phyloP scores from a whole-genome alignment of 306 rosid genomes.

The Prinsepia uniflora region DNA sequence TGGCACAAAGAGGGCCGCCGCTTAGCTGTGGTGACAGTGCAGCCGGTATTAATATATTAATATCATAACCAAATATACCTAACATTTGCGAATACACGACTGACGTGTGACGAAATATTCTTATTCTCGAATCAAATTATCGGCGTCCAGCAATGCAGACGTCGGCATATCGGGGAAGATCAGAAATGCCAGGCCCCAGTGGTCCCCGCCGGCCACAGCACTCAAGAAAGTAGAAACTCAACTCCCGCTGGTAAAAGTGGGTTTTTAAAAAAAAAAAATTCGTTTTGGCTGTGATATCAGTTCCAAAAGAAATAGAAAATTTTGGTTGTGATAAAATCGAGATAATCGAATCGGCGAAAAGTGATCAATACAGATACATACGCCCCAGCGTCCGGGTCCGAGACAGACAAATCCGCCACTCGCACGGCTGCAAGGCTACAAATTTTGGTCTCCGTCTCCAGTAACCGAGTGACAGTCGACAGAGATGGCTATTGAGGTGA shows the following conservation, averaged over 20 bases:
- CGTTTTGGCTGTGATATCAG: no score
- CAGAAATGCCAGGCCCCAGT: neutral
- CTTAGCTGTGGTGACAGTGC: no score
- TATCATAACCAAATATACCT: neutral
- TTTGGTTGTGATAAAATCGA: neutral
- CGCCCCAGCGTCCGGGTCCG: neutral
- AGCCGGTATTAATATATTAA: no score
- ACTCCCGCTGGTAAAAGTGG: neutral
- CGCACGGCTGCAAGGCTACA: constrained; percentile 4
- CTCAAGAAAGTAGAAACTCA: neutral
- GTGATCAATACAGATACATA: neutral
- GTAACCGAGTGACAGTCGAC: neutral
- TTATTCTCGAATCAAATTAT: neutral
- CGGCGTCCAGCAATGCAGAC: neutral
- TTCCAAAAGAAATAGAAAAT: neutral
- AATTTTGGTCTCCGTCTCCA: neutral
- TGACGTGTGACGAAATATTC: neutral
- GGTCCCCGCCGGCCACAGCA: neutral
- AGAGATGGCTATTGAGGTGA: constrained; percentile 56
- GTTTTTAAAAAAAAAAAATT: no score
- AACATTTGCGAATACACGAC: neutral
- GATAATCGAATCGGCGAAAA: neutral
- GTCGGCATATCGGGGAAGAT: neutral
- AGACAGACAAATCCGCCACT: neutral
- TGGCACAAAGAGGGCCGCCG: no score